Percentiles rank a stretch among this genome's conserved stretches.
phyloP scores from a whole-genome alignment of 345 rosid species.

The Trapa incisa region DNA sequence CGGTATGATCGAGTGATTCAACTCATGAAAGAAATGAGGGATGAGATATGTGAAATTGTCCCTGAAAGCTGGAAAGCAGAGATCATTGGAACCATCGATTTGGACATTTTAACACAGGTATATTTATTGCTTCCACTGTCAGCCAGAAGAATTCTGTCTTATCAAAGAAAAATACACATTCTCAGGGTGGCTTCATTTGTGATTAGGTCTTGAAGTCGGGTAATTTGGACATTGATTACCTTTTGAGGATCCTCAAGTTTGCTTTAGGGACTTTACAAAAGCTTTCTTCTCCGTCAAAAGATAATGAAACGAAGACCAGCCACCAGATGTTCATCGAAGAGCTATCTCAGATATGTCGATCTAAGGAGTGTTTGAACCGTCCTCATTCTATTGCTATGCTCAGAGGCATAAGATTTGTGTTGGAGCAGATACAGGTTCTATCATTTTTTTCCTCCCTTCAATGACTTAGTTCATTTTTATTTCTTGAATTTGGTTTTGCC shows the following conservation, averaged over 20 bases:
- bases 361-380: conserved; percentile 26
- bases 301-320: conserved; percentile 41
- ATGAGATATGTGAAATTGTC: conserved; percentile 73
- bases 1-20: conserved; percentile 50
- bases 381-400: conserved; percentile 51
- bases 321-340: conserved; percentile 47
- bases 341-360: conserved; percentile 43
- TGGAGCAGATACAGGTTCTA: conserved; percentile 78
- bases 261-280: conserved; percentile 60
- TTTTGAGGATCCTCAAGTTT: conserved; percentile 62
- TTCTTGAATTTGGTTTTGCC: not conserved
- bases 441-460: not conserved
- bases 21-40: conserved; percentile 82
- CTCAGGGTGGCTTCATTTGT: conserved; percentile 3
- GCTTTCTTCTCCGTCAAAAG: conserved; percentile 68
- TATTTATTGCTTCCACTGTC: not conserved
- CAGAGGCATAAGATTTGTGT: conserved; percentile 67
- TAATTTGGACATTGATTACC: conserved; percentile 56
- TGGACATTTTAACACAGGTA: conserved; percentile 73
- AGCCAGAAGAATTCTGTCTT: not conserved
- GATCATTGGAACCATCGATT: conserved; percentile 58
- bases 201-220: conserved; percentile 63
- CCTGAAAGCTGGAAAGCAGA: conserved; percentile 75
- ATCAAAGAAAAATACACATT: not conserved
- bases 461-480: not conserved